Conservation (phyloP, 306 rosid species). For the Arachis stenosperma region DNA sequence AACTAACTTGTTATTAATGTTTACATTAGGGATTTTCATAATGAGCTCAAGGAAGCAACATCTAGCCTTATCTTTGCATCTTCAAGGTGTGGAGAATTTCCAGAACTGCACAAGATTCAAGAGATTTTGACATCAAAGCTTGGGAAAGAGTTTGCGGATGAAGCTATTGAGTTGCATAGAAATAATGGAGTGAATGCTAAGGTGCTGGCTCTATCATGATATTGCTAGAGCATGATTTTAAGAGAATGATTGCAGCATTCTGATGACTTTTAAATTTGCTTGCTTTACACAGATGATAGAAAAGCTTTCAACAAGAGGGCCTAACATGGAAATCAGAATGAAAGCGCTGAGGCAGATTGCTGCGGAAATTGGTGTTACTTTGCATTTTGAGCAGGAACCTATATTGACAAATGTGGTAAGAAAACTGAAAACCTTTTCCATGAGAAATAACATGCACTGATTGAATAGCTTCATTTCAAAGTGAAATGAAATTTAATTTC, state of each 20-base stretch:
- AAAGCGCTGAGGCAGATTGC: constrained; percentile 54
- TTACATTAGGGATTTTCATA: constrained; percentile 58
- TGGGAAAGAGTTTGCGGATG: constrained; percentile 60
- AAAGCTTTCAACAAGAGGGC: constrained; percentile 48
- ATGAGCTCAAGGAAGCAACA: constrained; percentile 63
- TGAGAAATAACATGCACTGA: constrained; percentile 5
- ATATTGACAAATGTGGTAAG: constrained; percentile 40
- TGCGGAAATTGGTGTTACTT: constrained; percentile 52
- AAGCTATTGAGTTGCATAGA: constrained; percentile 53
- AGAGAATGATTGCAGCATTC: constrained; percentile 28
- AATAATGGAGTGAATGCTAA: constrained; percentile 60
- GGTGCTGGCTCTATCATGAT: constrained; percentile 34
- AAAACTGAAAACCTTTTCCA: constrained; percentile 3
- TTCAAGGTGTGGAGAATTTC: constrained; percentile 78
- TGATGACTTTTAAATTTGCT: background rate
- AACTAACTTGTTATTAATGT: background rate
- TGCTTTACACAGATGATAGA: constrained; percentile 58
- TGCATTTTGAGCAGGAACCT: constrained; percentile 49
- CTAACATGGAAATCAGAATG: constrained; percentile 47
- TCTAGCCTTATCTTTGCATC: constrained; percentile 69
- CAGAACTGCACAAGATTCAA: constrained; percentile 68
- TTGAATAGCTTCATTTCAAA: constrained; percentile 7
- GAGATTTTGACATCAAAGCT: constrained; percentile 50
- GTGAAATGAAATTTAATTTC: background rate
- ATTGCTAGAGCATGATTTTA: background rate